A percentile compares a stretch with the other conserved stretches of the same genome.
Evolutionary conservation across 2,329 filamentous ascomycete species (phyloP).

Genomic region (Furcasterigmium sp.): DNA sequence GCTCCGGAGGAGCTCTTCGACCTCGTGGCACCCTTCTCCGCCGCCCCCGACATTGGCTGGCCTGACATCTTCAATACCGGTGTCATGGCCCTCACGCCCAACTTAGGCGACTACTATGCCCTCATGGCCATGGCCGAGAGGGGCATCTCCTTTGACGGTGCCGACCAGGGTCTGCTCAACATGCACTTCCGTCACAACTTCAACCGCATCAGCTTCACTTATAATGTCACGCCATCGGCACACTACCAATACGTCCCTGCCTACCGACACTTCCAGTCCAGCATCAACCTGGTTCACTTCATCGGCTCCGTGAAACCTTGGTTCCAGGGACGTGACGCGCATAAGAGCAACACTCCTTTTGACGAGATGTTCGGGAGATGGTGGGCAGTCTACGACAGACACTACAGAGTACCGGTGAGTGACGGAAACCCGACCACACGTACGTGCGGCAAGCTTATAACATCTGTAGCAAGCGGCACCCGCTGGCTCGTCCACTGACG

Average conservation of each 20-base stretch:
- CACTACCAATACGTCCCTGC: constrained; percentile 98
- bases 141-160: constrained; percentile 92
- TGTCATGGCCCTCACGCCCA: constrained; percentile 84
- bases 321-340: constrained; percentile 56
- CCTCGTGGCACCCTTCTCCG: constrained; percentile 52
- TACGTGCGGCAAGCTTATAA: not conserved
- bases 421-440: not conserved
- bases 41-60: constrained; percentile 95
- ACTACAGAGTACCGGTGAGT: constrained; percentile 59
- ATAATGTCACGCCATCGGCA: constrained; percentile 94
- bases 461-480: constrained; percentile 1
- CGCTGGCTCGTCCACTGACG: constrained; percentile 17
- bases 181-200: constrained; percentile 83
- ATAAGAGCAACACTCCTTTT: constrained; percentile 58
- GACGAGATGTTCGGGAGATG: constrained; percentile 80
- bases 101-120: constrained; percentile 82
- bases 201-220: constrained; percentile 87
- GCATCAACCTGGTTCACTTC: constrained; percentile 89
- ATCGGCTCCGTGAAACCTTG: constrained; percentile 91
- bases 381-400: constrained; percentile 92
- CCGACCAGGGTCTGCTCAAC: constrained; percentile 92
- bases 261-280: constrained; percentile 86
- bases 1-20: constrained; percentile 91
- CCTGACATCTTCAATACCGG: constrained; percentile 98
- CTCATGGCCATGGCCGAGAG: constrained; percentile 77